Base-by-base conservation (phyloP, 768 basidiomycete species). In the Leccinum rimulosum region DNA sequence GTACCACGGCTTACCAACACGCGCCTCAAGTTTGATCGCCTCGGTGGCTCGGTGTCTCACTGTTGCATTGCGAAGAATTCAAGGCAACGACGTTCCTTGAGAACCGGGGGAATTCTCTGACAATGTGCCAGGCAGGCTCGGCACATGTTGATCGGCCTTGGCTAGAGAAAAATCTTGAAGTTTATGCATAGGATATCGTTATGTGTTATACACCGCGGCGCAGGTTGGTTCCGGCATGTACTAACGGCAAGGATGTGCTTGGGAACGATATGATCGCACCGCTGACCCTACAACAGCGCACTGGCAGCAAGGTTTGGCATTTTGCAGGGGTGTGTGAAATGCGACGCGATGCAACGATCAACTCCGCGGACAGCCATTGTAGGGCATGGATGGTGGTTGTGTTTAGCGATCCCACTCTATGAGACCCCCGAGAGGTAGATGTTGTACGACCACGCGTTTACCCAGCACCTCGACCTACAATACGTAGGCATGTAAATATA, bases 371-470 rank as follows among this genome's bases (percentile, higher is more conserved):
- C 48, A 15, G 19, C 45, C 38, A 38, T 17, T 17, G 55, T 50
- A 27, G 14, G 50, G 31, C 49, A 45, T 25, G 19, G n/a, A 2
- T 22, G 43, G 47, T 27, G 48, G 40, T 19, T 31, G 31, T 30
- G n/a, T 43, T 54, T 64, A 69, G 33, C 49, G 51, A 59, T 77
- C 78, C 91, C 91, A 93, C 66, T 85, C 83, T 56, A 95, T 74
- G 27, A 93, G 66, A 0, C 92, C 90, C 19, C 94, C 95, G 25
- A 97, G 80, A 8, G 90, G 89, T 51, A 98, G 77, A 70, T 97
- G 95, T 71, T 98, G 95, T 4, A 98, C 93, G 6, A 98, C 96
- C n/a, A 98, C 95, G 15, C 91, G 83, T 74, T 98, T 98, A n/a
- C 88, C 86, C 45, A 98, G 78, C 12, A 98, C 95, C 73, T 99